phyloP scores from a whole-genome alignment of 306 rosid species.

The Alnus glutinosa region DNA sequence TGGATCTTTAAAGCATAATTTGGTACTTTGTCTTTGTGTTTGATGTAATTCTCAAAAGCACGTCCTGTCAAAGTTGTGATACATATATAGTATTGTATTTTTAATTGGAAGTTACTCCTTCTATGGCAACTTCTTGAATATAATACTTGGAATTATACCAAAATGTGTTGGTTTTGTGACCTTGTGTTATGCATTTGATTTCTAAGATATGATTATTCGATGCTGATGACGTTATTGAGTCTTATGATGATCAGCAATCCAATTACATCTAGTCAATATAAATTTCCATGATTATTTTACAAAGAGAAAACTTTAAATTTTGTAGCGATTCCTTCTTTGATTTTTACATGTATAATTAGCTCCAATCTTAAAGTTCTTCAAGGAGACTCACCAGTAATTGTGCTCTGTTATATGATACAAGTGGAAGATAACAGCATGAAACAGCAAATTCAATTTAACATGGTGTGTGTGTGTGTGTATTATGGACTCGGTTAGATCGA shows the following conservation, averaged over 20 bases:
- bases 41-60: constrained; percentile 24
- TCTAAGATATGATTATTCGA: not conserved
- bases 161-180: constrained; percentile 15
- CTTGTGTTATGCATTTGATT: constrained; percentile 3
- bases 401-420: not conserved
- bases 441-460: not conserved
- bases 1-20: constrained; percentile 30
- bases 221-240: constrained; percentile 5
- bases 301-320: not conserved
- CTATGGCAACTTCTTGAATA: constrained; percentile 23
- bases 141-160: constrained; percentile 22
- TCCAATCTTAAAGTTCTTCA: constrained; percentile 3
- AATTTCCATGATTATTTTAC: constrained; percentile 10
- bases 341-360: not conserved
- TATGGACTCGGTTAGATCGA: not conserved
- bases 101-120: constrained; percentile 23
- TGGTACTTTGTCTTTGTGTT: constrained; percentile 13
- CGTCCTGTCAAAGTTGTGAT: constrained; percentile 27
- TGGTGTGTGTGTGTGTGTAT: too few species aligned
- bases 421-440: not conserved
- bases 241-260: constrained; percentile 6
- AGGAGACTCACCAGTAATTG: constrained; percentile 15
- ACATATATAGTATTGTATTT: constrained; percentile 4
- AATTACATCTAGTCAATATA: constrained; percentile 5
- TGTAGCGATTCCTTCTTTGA: not conserved